Percentiles rank a stretch among this genome's conserved stretches.
Conservation (phyloP, 2,329 filamentous ascomycete genomes). For the Clarireedia monteithiana region DNA sequence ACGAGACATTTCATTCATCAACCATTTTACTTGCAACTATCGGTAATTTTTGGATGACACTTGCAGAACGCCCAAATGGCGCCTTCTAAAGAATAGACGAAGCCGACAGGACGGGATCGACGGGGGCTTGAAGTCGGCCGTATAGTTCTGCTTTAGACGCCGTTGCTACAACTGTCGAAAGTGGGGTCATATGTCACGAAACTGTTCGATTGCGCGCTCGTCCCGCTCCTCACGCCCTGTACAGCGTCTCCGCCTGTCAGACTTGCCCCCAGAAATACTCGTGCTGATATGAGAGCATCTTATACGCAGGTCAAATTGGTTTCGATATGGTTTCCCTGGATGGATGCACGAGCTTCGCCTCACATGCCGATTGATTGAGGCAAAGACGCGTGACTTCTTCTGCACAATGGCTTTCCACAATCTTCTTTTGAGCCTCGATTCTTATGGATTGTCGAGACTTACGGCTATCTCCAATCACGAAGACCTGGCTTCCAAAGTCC, state of each 20-base stretch:
- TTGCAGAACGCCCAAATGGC: too few relatives aligned
- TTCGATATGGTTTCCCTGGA: not conserved
- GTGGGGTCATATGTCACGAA: too few relatives aligned
- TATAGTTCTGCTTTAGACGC: not conserved
- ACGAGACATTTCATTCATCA: too few relatives aligned
- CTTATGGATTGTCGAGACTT: not conserved
- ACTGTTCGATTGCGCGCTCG: too few relatives aligned
- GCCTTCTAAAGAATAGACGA: not conserved
- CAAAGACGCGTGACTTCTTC: not conserved
- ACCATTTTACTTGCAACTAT: too few relatives aligned
- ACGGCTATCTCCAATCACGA: not conserved
- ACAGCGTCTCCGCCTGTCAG: not conserved
- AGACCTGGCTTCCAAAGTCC: not conserved
- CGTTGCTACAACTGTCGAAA: too few relatives aligned
- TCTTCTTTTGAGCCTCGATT: not conserved
- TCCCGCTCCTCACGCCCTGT: not conserved
- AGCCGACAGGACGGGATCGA: not conserved
- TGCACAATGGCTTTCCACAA: not conserved
- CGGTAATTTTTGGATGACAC: too few relatives aligned
- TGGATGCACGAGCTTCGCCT: not conserved
- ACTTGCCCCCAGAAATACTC: not conserved
- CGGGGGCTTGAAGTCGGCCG: not conserved
- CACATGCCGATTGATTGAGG: not conserved
- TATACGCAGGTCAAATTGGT: not conserved
- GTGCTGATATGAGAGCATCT: not conserved